phyloP scores from a whole-genome alignment of 179 eudicot species.

The Camellia oleifera region DNA sequence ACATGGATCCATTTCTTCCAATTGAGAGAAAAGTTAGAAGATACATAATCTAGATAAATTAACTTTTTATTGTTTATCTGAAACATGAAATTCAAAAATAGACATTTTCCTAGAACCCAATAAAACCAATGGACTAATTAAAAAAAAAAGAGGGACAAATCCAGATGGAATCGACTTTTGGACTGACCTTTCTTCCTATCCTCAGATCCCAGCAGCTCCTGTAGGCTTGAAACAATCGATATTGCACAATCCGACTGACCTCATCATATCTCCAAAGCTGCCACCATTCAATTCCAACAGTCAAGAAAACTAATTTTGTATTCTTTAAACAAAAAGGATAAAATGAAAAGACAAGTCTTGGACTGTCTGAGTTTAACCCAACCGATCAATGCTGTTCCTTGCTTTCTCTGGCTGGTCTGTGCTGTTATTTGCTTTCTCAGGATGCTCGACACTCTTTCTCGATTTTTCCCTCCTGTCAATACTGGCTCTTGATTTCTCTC shows the following conservation, averaged over 20 bases:
- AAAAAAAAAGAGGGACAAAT: constrained; percentile 3
- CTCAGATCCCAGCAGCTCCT: constrained; percentile 47
- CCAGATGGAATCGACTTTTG: constrained; percentile 16
- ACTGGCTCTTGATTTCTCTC: constrained; percentile 66
- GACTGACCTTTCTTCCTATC: constrained; percentile 29
- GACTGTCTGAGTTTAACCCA: constrained; percentile 20
- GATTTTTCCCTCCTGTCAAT: constrained; percentile 68
- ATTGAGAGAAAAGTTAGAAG: constrained; percentile 18
- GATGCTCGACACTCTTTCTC: constrained; percentile 52
- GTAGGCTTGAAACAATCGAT: constrained; percentile 89
- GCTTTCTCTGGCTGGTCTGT: constrained; percentile 79
- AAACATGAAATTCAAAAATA: not conserved
- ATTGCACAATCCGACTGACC: constrained; percentile 84
- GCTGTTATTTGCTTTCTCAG: constrained; percentile 45
- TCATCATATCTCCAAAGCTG: constrained; percentile 95
- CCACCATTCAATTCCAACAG: constrained; percentile 29
- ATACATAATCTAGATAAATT: constrained; percentile 24
- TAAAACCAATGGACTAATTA: constrained; percentile 24
- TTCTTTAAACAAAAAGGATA: not conserved
- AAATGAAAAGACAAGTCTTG: not conserved
- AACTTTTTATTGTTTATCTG: constrained; percentile 10
- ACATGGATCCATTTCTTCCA: constrained; percentile 6
- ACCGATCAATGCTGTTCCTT: constrained; percentile 96
- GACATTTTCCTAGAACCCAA: constrained; percentile 18
- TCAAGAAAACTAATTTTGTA: constrained; percentile 7